Conservation (phyloP, 345 rosid species). For the Mallotus nudiflorus region DNA sequence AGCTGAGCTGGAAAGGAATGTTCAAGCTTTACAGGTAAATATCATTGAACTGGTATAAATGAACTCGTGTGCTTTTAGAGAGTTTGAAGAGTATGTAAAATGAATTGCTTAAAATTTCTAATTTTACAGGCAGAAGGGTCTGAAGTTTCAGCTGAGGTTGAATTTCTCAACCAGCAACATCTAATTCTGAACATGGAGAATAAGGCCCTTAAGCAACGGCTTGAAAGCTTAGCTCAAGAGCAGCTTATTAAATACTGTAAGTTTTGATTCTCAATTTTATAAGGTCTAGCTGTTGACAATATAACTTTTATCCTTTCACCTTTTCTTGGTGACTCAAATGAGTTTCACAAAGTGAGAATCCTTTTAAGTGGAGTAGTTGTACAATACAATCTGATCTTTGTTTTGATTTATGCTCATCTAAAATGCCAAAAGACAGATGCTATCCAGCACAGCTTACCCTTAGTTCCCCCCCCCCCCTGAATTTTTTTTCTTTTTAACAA, state of each 20-base stretch:
- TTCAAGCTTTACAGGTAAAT: constrained; percentile 90
- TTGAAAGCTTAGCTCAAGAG: constrained; percentile 65
- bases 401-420: not conserved
- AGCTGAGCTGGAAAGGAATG: constrained; percentile 97
- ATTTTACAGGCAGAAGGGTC: constrained; percentile 64
- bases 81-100: not conserved
- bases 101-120: constrained; percentile 1
- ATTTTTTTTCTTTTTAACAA: not conserved
- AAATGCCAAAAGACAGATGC: not conserved
- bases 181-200: constrained; percentile 73
- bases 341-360: not conserved
- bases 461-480: not conserved
- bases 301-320: not conserved
- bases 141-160: constrained; percentile 59
- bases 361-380: not conserved
- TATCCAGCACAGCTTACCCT: not conserved
- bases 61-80: not conserved
- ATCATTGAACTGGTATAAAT: constrained; percentile 5
- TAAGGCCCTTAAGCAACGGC: constrained; percentile 57
- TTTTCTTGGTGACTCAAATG: not conserved
- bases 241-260: constrained; percentile 64
- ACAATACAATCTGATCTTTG: not conserved
- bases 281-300: not conserved
- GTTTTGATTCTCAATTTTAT: constrained; percentile 11
- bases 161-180: constrained; percentile 59